Conservation (phyloP, 257 asterid genomes). For the Phtheirospermum japonicum region DNA sequence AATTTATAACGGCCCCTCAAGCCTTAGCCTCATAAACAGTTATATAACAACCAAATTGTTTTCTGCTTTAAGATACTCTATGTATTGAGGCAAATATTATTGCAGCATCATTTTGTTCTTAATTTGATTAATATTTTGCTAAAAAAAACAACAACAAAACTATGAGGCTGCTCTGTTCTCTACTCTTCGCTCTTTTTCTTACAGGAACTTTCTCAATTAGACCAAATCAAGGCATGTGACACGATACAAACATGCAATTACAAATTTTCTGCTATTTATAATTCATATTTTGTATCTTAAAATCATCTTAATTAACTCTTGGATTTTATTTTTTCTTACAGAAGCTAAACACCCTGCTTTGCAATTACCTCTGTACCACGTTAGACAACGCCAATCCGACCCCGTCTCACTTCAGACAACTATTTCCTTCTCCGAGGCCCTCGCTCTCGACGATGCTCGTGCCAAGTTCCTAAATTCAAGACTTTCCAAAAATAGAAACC, state of each 20-base stretch:
- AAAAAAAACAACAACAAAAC: conserved; percentile 27
- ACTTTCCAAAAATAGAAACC: conserved; percentile 27
- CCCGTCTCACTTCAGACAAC: conserved; percentile 19
- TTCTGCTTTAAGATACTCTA: conserved; percentile 29
- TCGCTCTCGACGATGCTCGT: conserved; percentile 36
- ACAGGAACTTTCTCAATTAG: conserved; percentile 34
- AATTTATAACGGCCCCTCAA: conserved; percentile 25
- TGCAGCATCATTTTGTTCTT: conserved; percentile 13
- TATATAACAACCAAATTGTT: background rate
- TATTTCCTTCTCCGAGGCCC: conserved; percentile 28
- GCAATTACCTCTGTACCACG: conserved; percentile 43
- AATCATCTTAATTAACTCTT: background rate
- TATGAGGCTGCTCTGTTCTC: conserved; percentile 32
- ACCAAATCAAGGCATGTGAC: conserved; percentile 38
- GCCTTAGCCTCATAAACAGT: conserved; percentile 8
- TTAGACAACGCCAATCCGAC: background rate
- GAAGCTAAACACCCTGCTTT: conserved; percentile 33
- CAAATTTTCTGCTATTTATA: background rate
- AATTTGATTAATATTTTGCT: conserved; percentile 15
- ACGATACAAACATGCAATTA: background rate
- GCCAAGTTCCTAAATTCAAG: conserved; percentile 41
- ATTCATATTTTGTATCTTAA: background rate
- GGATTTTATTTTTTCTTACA: conserved; percentile 20
- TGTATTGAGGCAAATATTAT: background rate
- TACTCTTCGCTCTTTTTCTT: conserved; percentile 36